phyloP scores from a whole-genome alignment of 192 early-diverging fungal species.

The Gryganskiella cystojenkinii region DNA sequence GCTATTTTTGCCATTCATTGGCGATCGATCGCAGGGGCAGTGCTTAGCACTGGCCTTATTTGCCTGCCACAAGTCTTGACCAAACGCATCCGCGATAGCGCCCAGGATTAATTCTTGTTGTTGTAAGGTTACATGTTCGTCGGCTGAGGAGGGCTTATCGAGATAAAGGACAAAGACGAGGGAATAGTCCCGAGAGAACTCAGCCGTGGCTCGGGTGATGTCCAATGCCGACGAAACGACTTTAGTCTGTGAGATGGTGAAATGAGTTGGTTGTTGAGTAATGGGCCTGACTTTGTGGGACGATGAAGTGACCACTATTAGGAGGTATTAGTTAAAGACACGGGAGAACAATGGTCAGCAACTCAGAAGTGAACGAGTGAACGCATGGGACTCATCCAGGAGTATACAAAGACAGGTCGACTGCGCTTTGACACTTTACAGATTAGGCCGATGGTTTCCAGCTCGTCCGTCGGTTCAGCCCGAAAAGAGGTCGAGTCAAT shows the following conservation, averaged over 20 bases:
- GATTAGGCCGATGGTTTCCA: slow-evolving; percentile 42
- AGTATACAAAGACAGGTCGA: background rate
- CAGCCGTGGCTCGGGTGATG: slow-evolving; percentile 36
- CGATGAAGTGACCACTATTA: slow-evolving; percentile 19
- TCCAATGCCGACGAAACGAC: slow-evolving; percentile 27
- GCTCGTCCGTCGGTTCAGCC: slow-evolving; percentile 6
- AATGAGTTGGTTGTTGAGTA: slow-evolving; percentile 8
- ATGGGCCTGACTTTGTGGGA: background rate
- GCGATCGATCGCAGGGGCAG: slow-evolving; percentile 2
- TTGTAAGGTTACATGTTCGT: background rate
- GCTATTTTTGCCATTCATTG: background rate
- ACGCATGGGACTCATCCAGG: background rate
- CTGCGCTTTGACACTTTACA: slow-evolving; percentile 16
- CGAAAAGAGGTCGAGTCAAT: background rate
- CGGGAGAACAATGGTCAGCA: background rate
- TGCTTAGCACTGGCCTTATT: slow-evolving; percentile 1
- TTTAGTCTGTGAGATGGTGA: slow-evolving; percentile 15
- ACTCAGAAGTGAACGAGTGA: background rate
- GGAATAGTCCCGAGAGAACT: slow-evolving; percentile 43
- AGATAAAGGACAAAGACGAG: slow-evolving; percentile 48
- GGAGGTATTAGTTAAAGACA: background rate
- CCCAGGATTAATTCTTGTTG: slow-evolving; percentile 30
- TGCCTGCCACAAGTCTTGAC: slow-evolving; percentile 30
- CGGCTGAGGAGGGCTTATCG: background rate
- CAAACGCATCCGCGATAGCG: slow-evolving; percentile 41